These are phyloP conservation scores for Diaporthe velutina DNA, from an alignment of 2,329 filamentous ascomycete species.

Conservation along the genomic window DNA sequence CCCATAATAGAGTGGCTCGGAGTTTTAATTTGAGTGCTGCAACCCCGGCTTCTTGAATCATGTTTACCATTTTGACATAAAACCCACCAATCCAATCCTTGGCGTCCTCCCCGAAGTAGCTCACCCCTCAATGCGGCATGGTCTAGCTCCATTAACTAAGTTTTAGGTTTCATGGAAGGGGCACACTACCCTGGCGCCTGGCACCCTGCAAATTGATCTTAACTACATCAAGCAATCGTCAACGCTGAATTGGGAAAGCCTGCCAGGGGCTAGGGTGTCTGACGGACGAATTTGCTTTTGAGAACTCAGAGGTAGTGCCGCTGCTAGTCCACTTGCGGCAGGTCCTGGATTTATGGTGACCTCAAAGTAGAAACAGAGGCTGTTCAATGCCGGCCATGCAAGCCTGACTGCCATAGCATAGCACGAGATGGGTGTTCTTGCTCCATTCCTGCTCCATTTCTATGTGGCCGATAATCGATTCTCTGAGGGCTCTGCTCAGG, in stretches of 20 bases:
- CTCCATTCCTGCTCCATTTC: too few species aligned
- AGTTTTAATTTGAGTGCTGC: background rate
- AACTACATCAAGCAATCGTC: background rate
- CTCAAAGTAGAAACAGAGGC: background rate
- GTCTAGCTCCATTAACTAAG: too few species aligned
- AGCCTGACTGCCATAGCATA: background rate
- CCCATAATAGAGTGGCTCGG: background rate
- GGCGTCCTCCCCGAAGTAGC: background rate
- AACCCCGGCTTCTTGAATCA: background rate
- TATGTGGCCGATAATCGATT: background rate
- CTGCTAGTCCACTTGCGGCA: background rate
- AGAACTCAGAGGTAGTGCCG: background rate
- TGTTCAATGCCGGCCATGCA: background rate
- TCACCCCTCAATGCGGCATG: background rate
- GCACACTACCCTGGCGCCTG: background rate
- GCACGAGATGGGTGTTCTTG: too few species aligned
- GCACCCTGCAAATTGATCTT: background rate
- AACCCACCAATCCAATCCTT: constrained; percentile 19
- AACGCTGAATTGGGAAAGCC: background rate
- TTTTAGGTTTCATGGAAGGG: too few species aligned
- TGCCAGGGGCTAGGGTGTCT: background rate
- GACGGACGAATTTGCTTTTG: background rate
- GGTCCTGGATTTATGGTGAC: background rate
- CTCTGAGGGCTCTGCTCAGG: background rate
- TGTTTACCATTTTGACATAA: background rate